phyloP scores from a whole-genome alignment of 306 rosid species.

The Glycine tomentella region DNA sequence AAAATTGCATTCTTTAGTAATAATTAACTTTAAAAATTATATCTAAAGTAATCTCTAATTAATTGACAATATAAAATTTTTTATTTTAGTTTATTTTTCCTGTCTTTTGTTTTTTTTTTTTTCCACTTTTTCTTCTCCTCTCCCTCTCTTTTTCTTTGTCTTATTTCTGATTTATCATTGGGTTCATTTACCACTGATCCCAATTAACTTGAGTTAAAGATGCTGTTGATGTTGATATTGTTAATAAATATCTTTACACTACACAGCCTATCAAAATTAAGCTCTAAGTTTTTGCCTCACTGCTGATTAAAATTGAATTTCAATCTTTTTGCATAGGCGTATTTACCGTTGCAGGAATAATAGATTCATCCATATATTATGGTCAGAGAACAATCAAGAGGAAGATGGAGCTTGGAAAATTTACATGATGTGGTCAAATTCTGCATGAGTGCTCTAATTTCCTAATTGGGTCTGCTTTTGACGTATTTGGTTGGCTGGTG shows the following conservation, averaged over 20 bases:
- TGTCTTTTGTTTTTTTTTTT: too few relatives aligned
- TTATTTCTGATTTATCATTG: too few relatives aligned
- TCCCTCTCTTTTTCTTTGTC: too few relatives aligned
- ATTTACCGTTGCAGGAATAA: constrained; percentile 80
- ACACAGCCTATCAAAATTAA: neutral
- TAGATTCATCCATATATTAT: constrained; percentile 78
- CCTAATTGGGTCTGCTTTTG: constrained; percentile 33
- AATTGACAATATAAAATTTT: neutral
- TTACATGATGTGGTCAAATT: constrained; percentile 48
- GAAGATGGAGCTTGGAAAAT: constrained; percentile 74
- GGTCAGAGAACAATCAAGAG: constrained; percentile 75
- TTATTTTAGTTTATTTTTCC: too few relatives aligned
- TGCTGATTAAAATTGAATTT: constrained; percentile 33
- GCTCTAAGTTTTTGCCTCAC: too few relatives aligned
- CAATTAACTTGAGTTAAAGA: too few relatives aligned
- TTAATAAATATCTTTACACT: too few relatives aligned
- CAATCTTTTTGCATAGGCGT: constrained; percentile 56
- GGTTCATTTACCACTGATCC: too few relatives aligned
- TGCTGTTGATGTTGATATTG: too few relatives aligned
- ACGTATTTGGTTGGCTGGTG: constrained; percentile 30
- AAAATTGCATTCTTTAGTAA: too few relatives aligned
- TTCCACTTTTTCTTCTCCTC: too few relatives aligned
- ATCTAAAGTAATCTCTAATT: neutral
- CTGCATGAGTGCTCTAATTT: constrained; percentile 5
- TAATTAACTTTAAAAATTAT: neutral